Percentiles rank a stretch among this genome's conserved stretches.
Conservation (phyloP, 306 rosid genomes). For the Cyamopsis tetragonoloba region DNA sequence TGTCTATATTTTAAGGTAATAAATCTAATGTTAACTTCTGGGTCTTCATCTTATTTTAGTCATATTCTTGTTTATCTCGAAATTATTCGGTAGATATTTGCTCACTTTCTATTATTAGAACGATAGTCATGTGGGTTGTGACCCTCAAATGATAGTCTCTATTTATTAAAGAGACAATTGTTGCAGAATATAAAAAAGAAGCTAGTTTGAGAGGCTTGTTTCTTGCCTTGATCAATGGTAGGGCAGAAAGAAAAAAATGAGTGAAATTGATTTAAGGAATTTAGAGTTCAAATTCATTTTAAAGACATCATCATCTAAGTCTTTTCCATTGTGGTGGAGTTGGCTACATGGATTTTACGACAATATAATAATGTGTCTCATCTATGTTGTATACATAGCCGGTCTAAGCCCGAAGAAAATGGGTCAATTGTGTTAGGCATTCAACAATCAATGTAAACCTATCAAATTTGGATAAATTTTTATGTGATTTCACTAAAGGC, state of each 20-base stretch:
- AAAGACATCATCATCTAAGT: too few relatives aligned
- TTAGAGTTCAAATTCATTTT: conserved; percentile 17
- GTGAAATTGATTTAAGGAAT: background rate
- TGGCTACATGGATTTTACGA: too few relatives aligned
- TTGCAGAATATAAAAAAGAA: background rate
- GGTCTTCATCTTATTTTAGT: background rate
- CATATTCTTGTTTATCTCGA: conserved; percentile 1
- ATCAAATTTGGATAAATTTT: too few relatives aligned
- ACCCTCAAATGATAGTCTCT: background rate
- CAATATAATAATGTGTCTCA: too few relatives aligned
- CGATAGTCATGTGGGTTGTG: conserved; percentile 10
- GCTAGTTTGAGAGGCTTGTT: background rate
- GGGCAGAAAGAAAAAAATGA: background rate
- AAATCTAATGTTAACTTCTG: conserved; percentile 14
- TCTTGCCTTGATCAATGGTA: background rate
- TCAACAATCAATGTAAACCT: too few relatives aligned
- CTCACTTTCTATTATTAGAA: background rate
- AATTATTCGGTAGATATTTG: background rate
- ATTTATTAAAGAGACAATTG: background rate
- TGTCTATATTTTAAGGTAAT: conserved; percentile 74
- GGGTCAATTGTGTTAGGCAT: too few relatives aligned
- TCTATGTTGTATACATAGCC: too few relatives aligned
- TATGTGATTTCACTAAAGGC: too few relatives aligned
- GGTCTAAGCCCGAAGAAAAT: too few relatives aligned
- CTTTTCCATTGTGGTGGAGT: too few relatives aligned